phyloP scores from a whole-genome alignment of 2,329 filamentous ascomycete genomes.

The Aspergillus fructus region DNA sequence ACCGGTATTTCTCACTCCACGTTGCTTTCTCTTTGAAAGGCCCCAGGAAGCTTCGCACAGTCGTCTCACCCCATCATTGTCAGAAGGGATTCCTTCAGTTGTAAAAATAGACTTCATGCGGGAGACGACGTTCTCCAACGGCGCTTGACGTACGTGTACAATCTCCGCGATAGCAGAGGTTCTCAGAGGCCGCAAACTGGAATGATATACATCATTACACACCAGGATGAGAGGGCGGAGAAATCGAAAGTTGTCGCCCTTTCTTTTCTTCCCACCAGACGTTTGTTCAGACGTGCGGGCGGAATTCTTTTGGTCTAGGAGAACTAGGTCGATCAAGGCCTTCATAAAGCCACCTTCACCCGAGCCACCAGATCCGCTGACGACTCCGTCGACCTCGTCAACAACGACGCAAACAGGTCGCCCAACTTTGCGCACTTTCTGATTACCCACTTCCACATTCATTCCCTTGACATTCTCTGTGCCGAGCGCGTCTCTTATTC shows the following conservation, averaged over 20 bases:
- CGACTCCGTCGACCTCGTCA: slow-evolving; percentile 94
- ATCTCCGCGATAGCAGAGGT: slow-evolving; percentile 83
- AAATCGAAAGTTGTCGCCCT: slow-evolving; percentile 82
- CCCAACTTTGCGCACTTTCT: slow-evolving; percentile 66
- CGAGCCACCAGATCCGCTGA: slow-evolving; percentile 70
- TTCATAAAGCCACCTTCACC: slow-evolving; percentile 95
- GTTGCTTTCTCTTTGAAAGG: slow-evolving; percentile 58
- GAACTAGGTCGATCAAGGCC: slow-evolving; percentile 85
- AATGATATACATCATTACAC: slow-evolving; percentile 96
- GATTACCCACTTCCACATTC: slow-evolving; percentile 47
- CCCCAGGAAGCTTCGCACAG: slow-evolving; percentile 67
- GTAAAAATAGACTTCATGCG: slow-evolving; percentile 82
- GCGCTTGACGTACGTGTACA: slow-evolving; percentile 85
- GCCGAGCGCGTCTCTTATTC: slow-evolving; percentile 86
- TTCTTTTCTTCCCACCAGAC: slow-evolving; percentile 51
- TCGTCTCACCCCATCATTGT: slow-evolving; percentile 81
- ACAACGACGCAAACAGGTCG: slow-evolving; percentile 91
- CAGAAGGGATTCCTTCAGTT: slow-evolving; percentile 83
- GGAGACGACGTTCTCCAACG: slow-evolving; percentile 78
- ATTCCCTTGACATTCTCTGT: slow-evolving; percentile 86
- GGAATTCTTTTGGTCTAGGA: slow-evolving; percentile 80
- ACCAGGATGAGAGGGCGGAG: slow-evolving; percentile 88
- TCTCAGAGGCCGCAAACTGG: slow-evolving; percentile 81
- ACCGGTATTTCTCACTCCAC: slow-evolving; percentile 43
- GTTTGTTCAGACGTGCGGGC: slow-evolving; percentile 30